Evolutionary conservation across 306 rosid genomes (phyloP), one percentile per base, ranked within the genome.

Genomic region (Lathyrus sativus): DNA sequence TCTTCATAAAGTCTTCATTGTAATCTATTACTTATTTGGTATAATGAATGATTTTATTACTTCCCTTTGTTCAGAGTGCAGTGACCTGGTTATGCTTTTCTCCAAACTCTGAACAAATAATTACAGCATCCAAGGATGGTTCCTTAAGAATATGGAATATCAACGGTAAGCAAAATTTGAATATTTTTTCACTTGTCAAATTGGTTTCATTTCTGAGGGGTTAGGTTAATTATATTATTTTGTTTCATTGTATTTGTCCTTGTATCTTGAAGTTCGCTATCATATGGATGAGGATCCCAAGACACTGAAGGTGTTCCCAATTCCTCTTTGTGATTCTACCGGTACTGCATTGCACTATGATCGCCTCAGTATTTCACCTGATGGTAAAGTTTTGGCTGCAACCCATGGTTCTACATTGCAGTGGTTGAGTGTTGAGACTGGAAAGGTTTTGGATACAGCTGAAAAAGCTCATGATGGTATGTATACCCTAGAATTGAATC

Each of bases 1-100:
- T 66, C 61, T 57, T 29, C 70, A 50, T 29, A 5, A 42, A 17
- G 38, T 49, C 44, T 42, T 51, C 19, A 2, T 46, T 29, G 56
- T 53, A 37, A 64, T 28, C 6, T 19, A 11, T 68, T 66, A n/a
- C 62, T 42, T 65, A n/a, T 68, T 42, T 56, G 66, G 15, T 57
- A 24, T 37, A 37, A 35, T 60, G 58, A 57, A 65, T 57, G 60
- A 74, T 69, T 67, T 56, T 70, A 12, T 74, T 75, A 31, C 51
- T 71, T 43, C 45, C 24, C 54, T 62, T 58, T 59, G 35, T 72
- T 74, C 83, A 95, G 99, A 91, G 99, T 84, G 99, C 99, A 9
- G 97, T 91, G 70, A 91, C 97, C 66, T 95, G 99, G 99, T 85
- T 95, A 68, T 90, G 99, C 85, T 95, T 95, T 74, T 11, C 88